Evolutionary conservation across 2,329 filamentous ascomycete genomes (phyloP), one percentile per base, ranked within the genome.

Genomic region (Hypomyces rosellus): DNA sequence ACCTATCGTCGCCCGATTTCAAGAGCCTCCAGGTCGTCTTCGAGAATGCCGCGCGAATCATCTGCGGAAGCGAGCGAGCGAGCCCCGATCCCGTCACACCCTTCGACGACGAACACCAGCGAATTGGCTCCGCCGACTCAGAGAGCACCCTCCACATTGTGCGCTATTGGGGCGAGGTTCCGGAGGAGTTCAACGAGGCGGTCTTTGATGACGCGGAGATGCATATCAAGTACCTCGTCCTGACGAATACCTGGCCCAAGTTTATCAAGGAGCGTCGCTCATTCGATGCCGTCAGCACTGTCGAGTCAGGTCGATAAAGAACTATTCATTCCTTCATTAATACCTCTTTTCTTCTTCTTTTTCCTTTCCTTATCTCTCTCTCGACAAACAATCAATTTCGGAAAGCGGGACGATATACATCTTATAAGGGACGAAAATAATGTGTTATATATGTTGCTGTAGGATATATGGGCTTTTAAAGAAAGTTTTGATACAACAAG

Each of bases 191-290:
- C 51, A 69, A 73, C 46, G 67, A 71, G 4, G 62, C 61, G 0
- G 72, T 86, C 4, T 86, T 87, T 57, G 80, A 85, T 57, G 73
- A 70, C 15, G 78, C 82, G 0, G 76, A 84, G 59, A 63, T 67
- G 13, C 78, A 76, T 59, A 79, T 87, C 67, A 85, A 84, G 64
- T 84, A 85, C 53, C 72, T 86, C 7, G 82, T 87, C 2, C 68
- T 86, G 49, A 85, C 82, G 13, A 86, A 86, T 62, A 87, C 84
- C 0, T 87, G 84, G 84, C 77, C 78, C 34, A 80, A 80, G 60
- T 82, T 77, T 54, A 73, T 80, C 52, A 69, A 65, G 51, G 72
- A 75, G 46, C 58, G 65, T 44, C 58, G 65, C n/a, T 69, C 65
- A 1, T 57, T 65, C 36, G 66, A 68, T 44, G 60, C 61, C 7